Evolutionary conservation across 768 basidiomycete genomes (phyloP), one percentile per base, ranked within the genome.

Genomic region (Suillus subaureus): DNA sequence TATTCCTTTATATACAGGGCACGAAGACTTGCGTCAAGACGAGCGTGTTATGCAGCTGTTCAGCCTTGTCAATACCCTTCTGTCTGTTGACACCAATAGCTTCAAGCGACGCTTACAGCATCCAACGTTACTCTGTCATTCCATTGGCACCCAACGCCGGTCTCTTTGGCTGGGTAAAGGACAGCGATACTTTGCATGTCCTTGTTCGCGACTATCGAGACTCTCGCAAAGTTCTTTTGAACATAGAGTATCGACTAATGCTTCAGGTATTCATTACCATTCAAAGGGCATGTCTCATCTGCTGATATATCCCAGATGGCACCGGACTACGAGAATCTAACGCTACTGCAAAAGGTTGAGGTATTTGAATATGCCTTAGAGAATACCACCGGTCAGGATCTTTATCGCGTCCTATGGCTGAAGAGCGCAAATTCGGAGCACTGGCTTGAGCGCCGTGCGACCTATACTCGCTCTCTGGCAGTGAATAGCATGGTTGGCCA

Each of bases 21-120:
- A 99, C 77, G 97, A 99, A 80, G 97, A 99, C 80, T 83, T 99
- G 61, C 95, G 97, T 47, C 97, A 99, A 78, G 97, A 99, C 74
- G 97, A 99, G 72, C 88, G 97, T 67, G 97, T 99, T 64, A 99
- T 99, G 97, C 97, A 99, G 76, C 85, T 99, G 23, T 99, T 99
- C 77, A 92, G 97, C 66, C 88, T 99, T 56, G 92, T 99, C 71
- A 99, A 99, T 78, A 97, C 94, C 0, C 80, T 98, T 2, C 87
- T 99, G 35, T 90, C 93, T 8, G 89, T 94, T 23, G 97, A 99
- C 72, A 93, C 95, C 26, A 89, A 93, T 73, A 95, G 94, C 75
- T 99, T 97, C 85, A 97, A 97, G 80, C 85, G 97, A 42, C 94
- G 96, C 69, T 83, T 99, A 54, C 94, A 96, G n/a, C 71, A 97